phyloP scores from a whole-genome alignment of 306 rosid species.

The peach (Prunus persica) region Prunus_persica_NCBIv2 NC_034009.1:47272501-47273000 shows the following conservation, averaged over 20 bases:
- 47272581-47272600: background rate
- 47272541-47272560: background rate
- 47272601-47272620: background rate
- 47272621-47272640: background rate
- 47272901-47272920: background rate
- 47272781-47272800: constrained; percentile 94
- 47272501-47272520: background rate
- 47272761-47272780: constrained; percentile 88
- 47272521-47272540: background rate
- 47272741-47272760: constrained; percentile 95
- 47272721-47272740: constrained; percentile 77
- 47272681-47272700: constrained; percentile 56
- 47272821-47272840: constrained; percentile 96
- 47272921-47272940: background rate
- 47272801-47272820: constrained; percentile 96
- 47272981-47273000: background rate
- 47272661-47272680: background rate
- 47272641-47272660: background rate
- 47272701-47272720: constrained; percentile 89
- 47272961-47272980: background rate
- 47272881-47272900: background rate
- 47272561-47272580: background rate
- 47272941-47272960: background rate
- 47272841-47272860: constrained; percentile 79
- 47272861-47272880: constrained; percentile 19